Evolutionary conservation across 2,329 filamentous ascomycete genomes (phyloP).

Genomic region (Raffaelea arxii): DNA sequence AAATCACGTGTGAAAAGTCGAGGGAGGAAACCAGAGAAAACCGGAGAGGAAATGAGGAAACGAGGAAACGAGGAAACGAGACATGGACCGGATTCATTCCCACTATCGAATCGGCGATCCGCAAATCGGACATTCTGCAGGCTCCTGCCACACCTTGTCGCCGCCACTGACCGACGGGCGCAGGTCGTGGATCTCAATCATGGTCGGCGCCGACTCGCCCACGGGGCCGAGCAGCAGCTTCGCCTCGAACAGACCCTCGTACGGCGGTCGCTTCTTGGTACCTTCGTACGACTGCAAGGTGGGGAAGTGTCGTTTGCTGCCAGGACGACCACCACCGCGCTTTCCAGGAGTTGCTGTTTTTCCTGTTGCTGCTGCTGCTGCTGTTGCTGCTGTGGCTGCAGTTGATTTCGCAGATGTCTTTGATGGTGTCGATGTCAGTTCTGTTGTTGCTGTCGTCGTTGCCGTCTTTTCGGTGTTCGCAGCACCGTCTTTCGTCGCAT

Average conservation of each 20-base stretch:
- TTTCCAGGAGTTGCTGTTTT: constrained; percentile 16
- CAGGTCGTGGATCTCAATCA: constrained; percentile 42
- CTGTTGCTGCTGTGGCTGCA: constrained; percentile 8
- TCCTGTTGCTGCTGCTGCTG: constrained; percentile 12
- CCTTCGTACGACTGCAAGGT: constrained; percentile 17
- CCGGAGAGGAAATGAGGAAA: not conserved
- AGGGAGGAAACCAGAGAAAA: not conserved
- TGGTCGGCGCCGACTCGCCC: constrained; percentile 33
- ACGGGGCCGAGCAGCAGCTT: constrained; percentile 36
- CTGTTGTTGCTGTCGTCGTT: not conserved
- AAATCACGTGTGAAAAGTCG: too few relatives aligned
- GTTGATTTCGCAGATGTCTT: too few relatives aligned
- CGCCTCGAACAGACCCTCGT: constrained; percentile 42
- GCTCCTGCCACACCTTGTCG: constrained; percentile 43
- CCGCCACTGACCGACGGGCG: constrained; percentile 36
- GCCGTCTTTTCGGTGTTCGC: not conserved
- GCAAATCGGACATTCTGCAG: constrained; percentile 41
- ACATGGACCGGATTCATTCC: not conserved
- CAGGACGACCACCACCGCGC: constrained; percentile 6
- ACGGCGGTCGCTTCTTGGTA: constrained; percentile 32
- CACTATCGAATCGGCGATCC: constrained; percentile 12
- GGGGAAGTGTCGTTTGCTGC: constrained; percentile 28
- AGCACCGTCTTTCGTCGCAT: not conserved
- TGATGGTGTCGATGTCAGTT: not conserved
- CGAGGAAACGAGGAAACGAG: not conserved